Evolutionary conservation across 108 stramenopile species (phyloP).

Genomic region (Pseudonitzschia multistriata): DNA sequence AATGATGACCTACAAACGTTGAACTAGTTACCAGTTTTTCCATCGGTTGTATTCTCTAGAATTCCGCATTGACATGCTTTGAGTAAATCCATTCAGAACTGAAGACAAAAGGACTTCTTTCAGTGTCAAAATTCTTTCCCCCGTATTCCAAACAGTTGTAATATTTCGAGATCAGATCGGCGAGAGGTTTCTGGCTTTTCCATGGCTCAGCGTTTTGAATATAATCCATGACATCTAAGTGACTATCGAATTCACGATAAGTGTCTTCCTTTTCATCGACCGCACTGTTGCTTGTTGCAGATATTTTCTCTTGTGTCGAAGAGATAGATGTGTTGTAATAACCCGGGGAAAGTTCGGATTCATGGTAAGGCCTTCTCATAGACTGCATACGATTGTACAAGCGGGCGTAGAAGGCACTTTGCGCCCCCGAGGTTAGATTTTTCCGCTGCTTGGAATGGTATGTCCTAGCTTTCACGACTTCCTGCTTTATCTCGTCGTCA

Average conservation of each 20-base stretch:
- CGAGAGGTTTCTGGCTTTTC: conserved; percentile 26
- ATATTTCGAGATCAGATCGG: conserved; percentile 30
- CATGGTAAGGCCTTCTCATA: background rate
- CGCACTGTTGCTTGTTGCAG: background rate
- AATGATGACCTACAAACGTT: background rate
- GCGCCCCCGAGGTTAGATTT: conserved; percentile 32
- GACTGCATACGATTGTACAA: conserved; percentile 49
- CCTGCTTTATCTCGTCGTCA: conserved; percentile 22
- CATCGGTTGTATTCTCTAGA: background rate
- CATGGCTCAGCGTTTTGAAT: conserved; percentile 26
- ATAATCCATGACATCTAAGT: conserved; percentile 34
- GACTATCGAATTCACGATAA: conserved; percentile 28
- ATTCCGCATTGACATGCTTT: conserved; percentile 35
- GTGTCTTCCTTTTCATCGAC: background rate
- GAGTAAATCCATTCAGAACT: conserved; percentile 48
- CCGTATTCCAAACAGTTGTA: conserved; percentile 46
- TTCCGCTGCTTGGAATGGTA: conserved; percentile 38
- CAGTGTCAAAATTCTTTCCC: conserved; percentile 31
- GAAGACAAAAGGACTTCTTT: conserved; percentile 25
- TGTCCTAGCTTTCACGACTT: conserved; percentile 19
- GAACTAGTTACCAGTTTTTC: background rate
- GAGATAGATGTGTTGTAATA: background rate
- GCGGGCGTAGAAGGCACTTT: conserved; percentile 42
- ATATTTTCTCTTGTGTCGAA: background rate
- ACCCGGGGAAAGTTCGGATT: background rate